A percentile compares a stretch with the other conserved stretches of the same genome.
These are phyloP conservation scores for Neonectria ditissima DNA, from an alignment of 2,329 filamentous ascomycete species.

Conservation along the genomic window DNA sequence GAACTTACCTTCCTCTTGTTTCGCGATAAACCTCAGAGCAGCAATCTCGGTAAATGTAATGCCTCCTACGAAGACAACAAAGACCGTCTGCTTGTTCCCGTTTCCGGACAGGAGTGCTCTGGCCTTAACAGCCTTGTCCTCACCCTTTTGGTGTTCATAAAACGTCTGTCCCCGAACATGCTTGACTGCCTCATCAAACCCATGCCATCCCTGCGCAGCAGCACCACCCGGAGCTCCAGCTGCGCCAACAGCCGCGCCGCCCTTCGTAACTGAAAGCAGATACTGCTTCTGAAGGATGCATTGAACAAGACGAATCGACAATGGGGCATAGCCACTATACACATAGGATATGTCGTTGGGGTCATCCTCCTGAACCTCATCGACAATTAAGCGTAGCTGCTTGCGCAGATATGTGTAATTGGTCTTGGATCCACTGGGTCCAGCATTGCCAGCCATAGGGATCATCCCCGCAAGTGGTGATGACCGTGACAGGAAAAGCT, in stretches of 20 bases:
- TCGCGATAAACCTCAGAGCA: conserved; percentile 88
- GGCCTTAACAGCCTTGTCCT: conserved; percentile 92
- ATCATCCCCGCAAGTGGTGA: conserved; percentile 86
- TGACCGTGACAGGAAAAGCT: conserved; percentile 82
- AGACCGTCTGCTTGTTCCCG: conserved; percentile 82
- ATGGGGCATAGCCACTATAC: conserved; percentile 95
- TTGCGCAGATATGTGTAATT: conserved; percentile 93
- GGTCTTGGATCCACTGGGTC: conserved; percentile 75
- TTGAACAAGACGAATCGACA: conserved; percentile 91
- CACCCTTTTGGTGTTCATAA: conserved; percentile 90
- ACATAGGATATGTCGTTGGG: conserved; percentile 98
- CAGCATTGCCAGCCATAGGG: conserved; percentile 72
- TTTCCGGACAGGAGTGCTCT: conserved; percentile 85
- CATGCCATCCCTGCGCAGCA: conserved; percentile 85
- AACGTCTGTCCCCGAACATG: conserved; percentile 90
- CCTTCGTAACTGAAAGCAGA: conserved; percentile 76
- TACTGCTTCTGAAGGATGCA: conserved; percentile 93
- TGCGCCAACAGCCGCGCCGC: conserved; percentile 58
- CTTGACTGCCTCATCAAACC: conserved; percentile 92
- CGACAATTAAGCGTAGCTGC: conserved; percentile 87
- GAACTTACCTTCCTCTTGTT: conserved; percentile 77
- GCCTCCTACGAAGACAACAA: conserved; percentile 98
- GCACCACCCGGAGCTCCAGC: conserved; percentile 57
- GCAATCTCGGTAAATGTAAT: conserved; percentile 97
- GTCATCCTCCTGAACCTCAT: conserved; percentile 95